Percentiles rank a stretch among this genome's conserved stretches.
These are phyloP conservation scores for Aphanoascus verrucosus DNA, from an alignment of 2,329 filamentous ascomycete genomes.

Conservation along the genomic window DNA sequence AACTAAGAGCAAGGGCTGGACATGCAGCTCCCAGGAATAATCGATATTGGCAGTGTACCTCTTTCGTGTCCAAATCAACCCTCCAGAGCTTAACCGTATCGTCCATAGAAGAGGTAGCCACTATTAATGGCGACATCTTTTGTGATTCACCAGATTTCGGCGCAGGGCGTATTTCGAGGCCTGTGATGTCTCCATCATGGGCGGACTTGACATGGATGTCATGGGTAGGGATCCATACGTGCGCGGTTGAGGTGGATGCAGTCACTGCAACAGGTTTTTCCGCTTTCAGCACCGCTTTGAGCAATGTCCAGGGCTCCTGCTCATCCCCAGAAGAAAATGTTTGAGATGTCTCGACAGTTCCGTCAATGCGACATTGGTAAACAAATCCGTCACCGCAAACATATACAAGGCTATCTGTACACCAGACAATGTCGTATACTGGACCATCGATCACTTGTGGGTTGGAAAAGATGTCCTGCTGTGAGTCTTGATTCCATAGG, in stretches of 20 bases:
- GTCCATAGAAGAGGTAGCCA: slow-evolving; percentile 38
- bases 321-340: slow-evolving; percentile 25
- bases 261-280: slow-evolving; percentile 29
- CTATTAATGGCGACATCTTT: slow-evolving; percentile 22
- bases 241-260: slow-evolving; percentile 27
- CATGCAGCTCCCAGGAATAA: slow-evolving; percentile 28
- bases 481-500: slow-evolving; percentile 34
- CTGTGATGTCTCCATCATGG: slow-evolving; percentile 36
- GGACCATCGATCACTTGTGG: slow-evolving; percentile 29
- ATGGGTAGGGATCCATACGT: slow-evolving; percentile 39
- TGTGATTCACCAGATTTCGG: slow-evolving; percentile 20
- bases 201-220: slow-evolving; percentile 30
- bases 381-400: slow-evolving; percentile 33
- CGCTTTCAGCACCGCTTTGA: slow-evolving; percentile 26
- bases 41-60: slow-evolving; percentile 29
- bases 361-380: slow-evolving; percentile 32
- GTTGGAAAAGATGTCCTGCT: slow-evolving; percentile 29
- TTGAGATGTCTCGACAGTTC: slow-evolving; percentile 29
- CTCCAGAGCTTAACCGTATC: slow-evolving; percentile 38
- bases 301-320: slow-evolving; percentile 33
- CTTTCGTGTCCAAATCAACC: slow-evolving; percentile 29
- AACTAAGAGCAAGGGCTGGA: slow-evolving; percentile 34
- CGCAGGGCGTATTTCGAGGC: slow-evolving; percentile 33
- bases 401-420: slow-evolving; percentile 28
- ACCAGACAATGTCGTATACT: slow-evolving; percentile 37